These are phyloP conservation scores for Geotrichum fermentans DNA, from an alignment of 1,139 yeast genomes.

Conservation along the genomic window DNA sequence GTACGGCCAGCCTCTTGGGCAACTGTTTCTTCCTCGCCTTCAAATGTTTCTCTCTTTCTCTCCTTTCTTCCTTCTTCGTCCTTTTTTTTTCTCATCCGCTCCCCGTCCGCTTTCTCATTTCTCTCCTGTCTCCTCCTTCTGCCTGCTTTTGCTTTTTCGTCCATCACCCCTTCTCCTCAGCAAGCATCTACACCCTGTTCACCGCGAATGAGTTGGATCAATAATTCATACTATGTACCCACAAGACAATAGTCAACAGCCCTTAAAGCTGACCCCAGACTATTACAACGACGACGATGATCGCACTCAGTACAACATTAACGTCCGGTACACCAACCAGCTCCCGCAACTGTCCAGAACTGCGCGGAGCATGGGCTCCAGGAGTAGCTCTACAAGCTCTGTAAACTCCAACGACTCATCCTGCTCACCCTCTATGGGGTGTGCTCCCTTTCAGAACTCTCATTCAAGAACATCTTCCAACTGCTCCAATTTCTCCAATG, in stretches of 20 bases:
- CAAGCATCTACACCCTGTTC: no score
- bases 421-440: slow-evolving; percentile 3
- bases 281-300: slow-evolving; percentile 10
- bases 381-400: slow-evolving; percentile 8
- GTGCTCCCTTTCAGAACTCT: neutral
- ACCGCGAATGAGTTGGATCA: slow-evolving; percentile 1
- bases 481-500: slow-evolving; percentile 3
- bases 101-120: neutral
- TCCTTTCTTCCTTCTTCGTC: neutral
- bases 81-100: neutral
- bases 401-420: neutral
- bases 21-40: no score
- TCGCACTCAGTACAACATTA: slow-evolving; percentile 12
- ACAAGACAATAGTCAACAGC: slow-evolving; percentile 3
- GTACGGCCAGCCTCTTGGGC: no score
- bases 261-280: slow-evolving; percentile 9
- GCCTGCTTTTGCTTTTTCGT: neutral
- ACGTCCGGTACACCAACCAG: slow-evolving; percentile 4
- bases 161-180: no score
- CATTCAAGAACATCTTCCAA: slow-evolving; percentile 7
- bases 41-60: neutral
- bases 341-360: neutral
- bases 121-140: neutral
- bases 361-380: slow-evolving; percentile 2
- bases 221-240: slow-evolving; percentile 7